Base-by-base conservation (phyloP, 148 eudicot species). In the Arctostaphylos glauca region DNA sequence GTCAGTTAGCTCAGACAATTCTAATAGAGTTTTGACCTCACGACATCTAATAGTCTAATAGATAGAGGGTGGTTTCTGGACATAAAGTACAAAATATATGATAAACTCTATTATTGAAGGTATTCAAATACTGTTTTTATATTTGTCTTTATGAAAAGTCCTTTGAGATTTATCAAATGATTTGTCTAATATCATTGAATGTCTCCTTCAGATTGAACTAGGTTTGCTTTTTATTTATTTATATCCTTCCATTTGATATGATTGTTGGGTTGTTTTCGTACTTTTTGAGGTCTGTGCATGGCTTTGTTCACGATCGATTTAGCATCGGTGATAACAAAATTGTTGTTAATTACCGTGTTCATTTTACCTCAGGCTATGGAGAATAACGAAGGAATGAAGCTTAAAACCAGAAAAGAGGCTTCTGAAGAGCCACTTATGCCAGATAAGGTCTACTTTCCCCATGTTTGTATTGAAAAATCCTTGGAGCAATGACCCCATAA, bases 331-430 rank as follows among this genome's bases (percentile, higher is more conserved):
- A 47, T 56, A 82, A 13, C 18, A 21, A 67, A 67, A 53, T 74
- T 58, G 44, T 60, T 66, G n/a, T 59, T 76, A 72, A 59, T 43
- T 62, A 31, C 15, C 43, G 74, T 74, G 53, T 13, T 83, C 78
- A 13, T 86, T 76, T 84, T 78, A 38, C 79, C 76, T 74, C 90
- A 96, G 99, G 85, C 93, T 59, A 86, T 88, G 47, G 96, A 93
- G 84, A 88, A 87, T 82, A 92, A 90, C 73, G 99, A 96, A 85
- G 94, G 89, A 74, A 81, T 85, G 87, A 94, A 74, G 83, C 88
- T 81, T 85, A 93, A 88, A 88, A 86, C 97, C 46, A 90, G 91
- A 89, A 87, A 88, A 84, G 97, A 93, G 73, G 84, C 80, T 79
- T 78, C 87, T 75, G 92, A 83, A 84, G 96, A 91, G 85, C 90